Conservation (phyloP, 2,329 filamentous ascomycete species). For the Hortaea werneckii region DNA sequence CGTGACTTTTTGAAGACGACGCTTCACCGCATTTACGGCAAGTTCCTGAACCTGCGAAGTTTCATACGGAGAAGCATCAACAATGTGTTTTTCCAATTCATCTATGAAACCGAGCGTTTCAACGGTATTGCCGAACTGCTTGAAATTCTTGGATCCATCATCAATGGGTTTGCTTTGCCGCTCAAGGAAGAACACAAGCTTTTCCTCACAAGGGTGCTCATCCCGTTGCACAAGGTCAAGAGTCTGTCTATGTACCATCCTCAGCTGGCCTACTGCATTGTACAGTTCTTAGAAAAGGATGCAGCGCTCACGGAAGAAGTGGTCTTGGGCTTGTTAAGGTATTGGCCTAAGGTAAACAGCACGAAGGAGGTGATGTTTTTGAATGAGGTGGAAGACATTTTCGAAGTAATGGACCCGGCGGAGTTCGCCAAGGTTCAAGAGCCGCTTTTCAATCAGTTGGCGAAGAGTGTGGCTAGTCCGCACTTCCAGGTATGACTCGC, state of each 20-base stretch:
- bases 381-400: constrained; percentile 98
- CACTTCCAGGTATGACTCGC: constrained; percentile 66
- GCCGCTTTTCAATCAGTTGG: constrained; percentile 90
- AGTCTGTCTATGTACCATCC: constrained; percentile 99
- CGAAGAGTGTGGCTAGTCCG: constrained; percentile 94
- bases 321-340: constrained; percentile 84
- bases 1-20: constrained; percentile 97
- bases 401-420: constrained; percentile 97
- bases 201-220: constrained; percentile 83
- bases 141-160: constrained; percentile 95
- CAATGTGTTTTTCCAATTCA: constrained; percentile 99
- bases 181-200: constrained; percentile 98
- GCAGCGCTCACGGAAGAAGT: constrained; percentile 95
- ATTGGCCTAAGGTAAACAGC: constrained; percentile 99
- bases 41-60: constrained; percentile 93
- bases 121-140: constrained; percentile 95
- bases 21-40: constrained; percentile 94
- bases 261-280: constrained; percentile 95
- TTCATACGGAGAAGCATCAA: constrained; percentile 98
- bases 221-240: constrained; percentile 96
- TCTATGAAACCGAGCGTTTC: constrained; percentile 96
- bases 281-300: constrained; percentile 97
- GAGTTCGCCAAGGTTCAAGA: constrained; percentile 99
- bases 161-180: constrained; percentile 94
- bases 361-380: constrained; percentile 99